Evolutionary conservation across 2,329 filamentous ascomycete species (phyloP), one percentile per base, ranked within the genome.

Genomic region (Aspergillus luchuensis): DNA sequence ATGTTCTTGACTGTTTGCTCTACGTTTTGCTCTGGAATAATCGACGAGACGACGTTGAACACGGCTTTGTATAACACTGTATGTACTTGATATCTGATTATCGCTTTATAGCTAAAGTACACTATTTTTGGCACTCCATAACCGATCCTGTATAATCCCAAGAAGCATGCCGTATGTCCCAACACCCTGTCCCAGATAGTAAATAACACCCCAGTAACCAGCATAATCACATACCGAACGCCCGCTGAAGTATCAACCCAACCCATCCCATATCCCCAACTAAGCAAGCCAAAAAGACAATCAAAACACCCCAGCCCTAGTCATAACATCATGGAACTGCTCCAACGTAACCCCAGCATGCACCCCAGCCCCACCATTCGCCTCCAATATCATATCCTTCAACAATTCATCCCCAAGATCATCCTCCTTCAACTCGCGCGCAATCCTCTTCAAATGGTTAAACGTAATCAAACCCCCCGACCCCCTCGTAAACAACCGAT

Each of bases 361-460:
- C 10, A 90, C 84, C 15, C 90, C 89, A 4, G 84, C 87, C 1
- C 91, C 92, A 2, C 91, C 91, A 76, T 96, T 97, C 52, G 94
- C 95, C 81, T 98, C 94, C 52, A 92, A 80, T 60, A 99, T 89
- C 95, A 99, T 99, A 80, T 97, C 92, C 79, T 86, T 87, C 72
- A 99, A 79, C 72, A 96, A 78, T 52, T 91, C 89, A 70, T 98
- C 95, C 61, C 87, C 86, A 23, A 96, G 88, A 63, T 63, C 68
- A 55, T 88, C 91, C 78, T 97, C 92, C 77, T 92, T 91, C 69
- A 99, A 79, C 69, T 91, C 86, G 67, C 86, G 87, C 45, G 93
- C 92, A 57, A 97, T 89, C 70, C 89, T 84, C 72, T 87, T 86
- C 72, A 99, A 78, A 77, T 96, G 90, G 15, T 84, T 84, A 28